These are phyloP conservation scores for Pyrenula massariospora DNA, from an alignment of 495 filamentous ascomycete genomes.

Conservation along the genomic window DNA sequence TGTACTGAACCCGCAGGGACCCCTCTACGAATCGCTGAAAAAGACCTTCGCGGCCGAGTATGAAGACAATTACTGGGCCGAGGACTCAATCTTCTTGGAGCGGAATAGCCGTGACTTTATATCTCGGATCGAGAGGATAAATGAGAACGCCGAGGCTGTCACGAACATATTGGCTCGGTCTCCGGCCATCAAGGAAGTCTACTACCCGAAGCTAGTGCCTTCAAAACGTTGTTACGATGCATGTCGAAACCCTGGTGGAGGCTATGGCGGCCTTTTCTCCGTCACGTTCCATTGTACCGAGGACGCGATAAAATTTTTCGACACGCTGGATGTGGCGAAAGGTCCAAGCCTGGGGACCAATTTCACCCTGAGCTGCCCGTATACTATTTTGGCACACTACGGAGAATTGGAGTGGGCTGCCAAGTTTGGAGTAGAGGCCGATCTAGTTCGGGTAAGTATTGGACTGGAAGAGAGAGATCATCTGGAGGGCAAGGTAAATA, in stretches of 20 bases:
- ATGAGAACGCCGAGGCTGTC: conserved; percentile 74
- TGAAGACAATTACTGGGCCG: conserved; percentile 86
- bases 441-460: conserved; percentile 78
- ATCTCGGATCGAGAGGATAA: conserved; percentile 71
- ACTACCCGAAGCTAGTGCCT: conserved; percentile 73
- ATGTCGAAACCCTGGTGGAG: conserved; percentile 61
- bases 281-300: conserved; percentile 59
- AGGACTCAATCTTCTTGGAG: conserved; percentile 90
- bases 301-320: conserved; percentile 73
- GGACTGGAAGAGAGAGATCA: conserved; percentile 71
- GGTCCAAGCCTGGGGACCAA: conserved; percentile 94
- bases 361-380: conserved; percentile 86
- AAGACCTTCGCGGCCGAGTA: conserved; percentile 46
- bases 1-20: conserved; percentile 71
- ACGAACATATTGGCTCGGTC: conserved; percentile 53
- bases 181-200: conserved; percentile 60
- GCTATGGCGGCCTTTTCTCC: conserved; percentile 84
- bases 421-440: conserved; percentile 62
- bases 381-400: conserved; percentile 86
- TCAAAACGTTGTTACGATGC: conserved; percentile 64
- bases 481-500: conserved; percentile 36
- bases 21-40: conserved; percentile 60
- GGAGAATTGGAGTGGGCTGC: conserved; percentile 81
- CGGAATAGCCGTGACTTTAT: conserved; percentile 91
- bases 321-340: conserved; percentile 77